A percentile compares a stretch with the other conserved stretches of the same genome.
Evolutionary conservation across 768 basidiomycete genomes (phyloP).

Genomic region (Hortiboletus campestris): DNA sequence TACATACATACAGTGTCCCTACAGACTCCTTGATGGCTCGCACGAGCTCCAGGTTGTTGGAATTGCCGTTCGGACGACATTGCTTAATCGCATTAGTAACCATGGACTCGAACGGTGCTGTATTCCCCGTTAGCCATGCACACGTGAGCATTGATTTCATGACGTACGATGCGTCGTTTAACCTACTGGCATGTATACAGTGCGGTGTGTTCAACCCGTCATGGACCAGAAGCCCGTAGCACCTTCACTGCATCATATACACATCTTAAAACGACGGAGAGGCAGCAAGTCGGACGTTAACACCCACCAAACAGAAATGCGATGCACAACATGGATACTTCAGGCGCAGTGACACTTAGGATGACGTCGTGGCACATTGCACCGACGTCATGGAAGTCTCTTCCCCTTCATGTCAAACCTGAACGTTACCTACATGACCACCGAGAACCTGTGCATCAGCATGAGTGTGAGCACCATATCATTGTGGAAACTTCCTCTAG

Average conservation of each 20-base stretch:
- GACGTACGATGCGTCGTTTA: slow-evolving; percentile 5
- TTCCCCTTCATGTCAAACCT: slow-evolving; percentile 8
- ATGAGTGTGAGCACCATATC: background rate
- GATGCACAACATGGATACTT: background rate
- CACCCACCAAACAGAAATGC: slow-evolving; percentile 18
- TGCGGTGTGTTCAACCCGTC: slow-evolving; percentile 13
- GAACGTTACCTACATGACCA: slow-evolving; percentile 19
- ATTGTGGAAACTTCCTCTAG: too few species aligned
- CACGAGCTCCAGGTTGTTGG: slow-evolving; percentile 3
- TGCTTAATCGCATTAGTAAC: slow-evolving; percentile 13
- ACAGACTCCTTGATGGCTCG: slow-evolving; percentile 18
- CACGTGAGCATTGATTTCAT: background rate
- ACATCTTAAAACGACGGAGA: background rate
- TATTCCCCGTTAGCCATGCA: background rate
- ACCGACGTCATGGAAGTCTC: slow-evolving; percentile 9
- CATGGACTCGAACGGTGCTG: slow-evolving; percentile 15
- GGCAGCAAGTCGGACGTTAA: background rate
- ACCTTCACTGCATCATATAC: slow-evolving; percentile 8
- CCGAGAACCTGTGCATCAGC: background rate
- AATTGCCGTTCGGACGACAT: background rate
- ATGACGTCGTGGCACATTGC: slow-evolving; percentile 9
- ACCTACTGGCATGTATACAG: slow-evolving; percentile 10
- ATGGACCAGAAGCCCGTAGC: slow-evolving; percentile 5
- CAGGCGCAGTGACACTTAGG: background rate
- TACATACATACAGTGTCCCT: slow-evolving; percentile 15